Conservation (phyloP, 495 filamentous ascomycete species). For the Corynascus novoguineensis region DNA sequence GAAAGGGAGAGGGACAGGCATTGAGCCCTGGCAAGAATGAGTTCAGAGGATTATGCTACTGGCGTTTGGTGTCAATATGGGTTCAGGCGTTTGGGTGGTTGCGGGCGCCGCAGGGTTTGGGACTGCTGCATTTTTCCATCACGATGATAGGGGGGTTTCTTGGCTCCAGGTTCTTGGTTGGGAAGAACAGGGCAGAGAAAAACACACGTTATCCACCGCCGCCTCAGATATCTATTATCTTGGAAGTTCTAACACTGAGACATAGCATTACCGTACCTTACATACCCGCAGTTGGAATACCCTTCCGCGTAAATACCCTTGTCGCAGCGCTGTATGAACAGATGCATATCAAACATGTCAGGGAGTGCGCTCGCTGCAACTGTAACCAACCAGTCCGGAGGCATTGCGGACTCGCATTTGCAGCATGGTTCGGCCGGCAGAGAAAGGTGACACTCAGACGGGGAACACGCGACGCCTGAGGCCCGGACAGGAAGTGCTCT, state of each 20-base stretch:
- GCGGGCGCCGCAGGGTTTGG: background rate
- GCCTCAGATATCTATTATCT: no score
- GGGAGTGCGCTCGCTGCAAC: background rate
- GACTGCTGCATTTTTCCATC: background rate
- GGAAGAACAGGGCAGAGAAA: no score
- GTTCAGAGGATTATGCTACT: no score
- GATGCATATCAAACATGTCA: background rate
- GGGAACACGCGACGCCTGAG: background rate
- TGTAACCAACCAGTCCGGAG: background rate
- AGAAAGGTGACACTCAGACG: no score
- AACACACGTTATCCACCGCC: no score
- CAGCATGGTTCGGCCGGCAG: background rate
- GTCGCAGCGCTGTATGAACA: background rate
- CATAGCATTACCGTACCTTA: background rate
- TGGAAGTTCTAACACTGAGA: background rate
- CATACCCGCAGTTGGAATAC: no score
- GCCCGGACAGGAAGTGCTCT: background rate
- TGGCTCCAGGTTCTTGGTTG: no score
- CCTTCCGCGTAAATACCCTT: background rate
- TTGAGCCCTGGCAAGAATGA: no score
- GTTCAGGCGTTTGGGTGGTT: no score
- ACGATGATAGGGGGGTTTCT: background rate
- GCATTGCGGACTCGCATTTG: background rate
- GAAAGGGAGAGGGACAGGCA: slow-evolving; percentile 2
- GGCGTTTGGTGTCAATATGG: background rate